Evolutionary conservation across 345 rosid species (phyloP).

Genomic region (Reutealis trisperma): DNA sequence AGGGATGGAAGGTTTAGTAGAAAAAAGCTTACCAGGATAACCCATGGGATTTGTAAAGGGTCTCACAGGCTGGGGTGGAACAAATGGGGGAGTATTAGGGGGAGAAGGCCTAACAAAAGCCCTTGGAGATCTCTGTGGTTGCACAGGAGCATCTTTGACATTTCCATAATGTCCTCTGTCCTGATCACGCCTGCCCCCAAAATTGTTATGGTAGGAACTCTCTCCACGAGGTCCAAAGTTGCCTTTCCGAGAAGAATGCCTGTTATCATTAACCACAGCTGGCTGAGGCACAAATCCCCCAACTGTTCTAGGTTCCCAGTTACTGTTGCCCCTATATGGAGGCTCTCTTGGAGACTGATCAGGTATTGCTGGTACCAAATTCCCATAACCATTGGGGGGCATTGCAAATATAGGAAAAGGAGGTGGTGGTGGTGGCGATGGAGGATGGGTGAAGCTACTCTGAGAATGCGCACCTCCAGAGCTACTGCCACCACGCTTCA

Average conservation of each 20-base stretch:
- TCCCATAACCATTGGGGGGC: constrained; percentile 38
- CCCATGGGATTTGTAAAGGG: constrained; percentile 42
- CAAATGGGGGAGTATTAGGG: constrained; percentile 39
- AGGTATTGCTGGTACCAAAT: constrained; percentile 31
- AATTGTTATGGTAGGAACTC: constrained; percentile 43
- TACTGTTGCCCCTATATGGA: constrained; percentile 36
- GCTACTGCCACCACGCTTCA: constrained; percentile 33
- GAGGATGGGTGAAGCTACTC: constrained; percentile 33
- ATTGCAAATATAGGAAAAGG: constrained; percentile 35
- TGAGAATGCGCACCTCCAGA: constrained; percentile 39
- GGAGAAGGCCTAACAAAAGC: constrained; percentile 49
- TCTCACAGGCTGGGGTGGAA: constrained; percentile 36
- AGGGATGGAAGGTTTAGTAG: neutral
- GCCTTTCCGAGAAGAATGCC: constrained; percentile 50
- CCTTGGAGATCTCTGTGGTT: constrained; percentile 52
- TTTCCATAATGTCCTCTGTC: constrained; percentile 49
- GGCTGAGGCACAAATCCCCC: constrained; percentile 46
- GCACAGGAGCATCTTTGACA: constrained; percentile 50
- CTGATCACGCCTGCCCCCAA: constrained; percentile 49
- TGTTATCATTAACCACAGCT: constrained; percentile 36
- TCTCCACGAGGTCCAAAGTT: constrained; percentile 56
- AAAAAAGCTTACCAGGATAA: constrained; percentile 40
- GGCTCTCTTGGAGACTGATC: constrained; percentile 44
- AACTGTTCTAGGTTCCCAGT: constrained; percentile 46
- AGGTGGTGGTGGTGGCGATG: constrained; percentile 43